Percentiles rank a stretch among this genome's conserved stretches.
Evolutionary conservation across 2,329 filamentous ascomycete species (phyloP).

Genomic region (Cladorrhinum sp.): DNA sequence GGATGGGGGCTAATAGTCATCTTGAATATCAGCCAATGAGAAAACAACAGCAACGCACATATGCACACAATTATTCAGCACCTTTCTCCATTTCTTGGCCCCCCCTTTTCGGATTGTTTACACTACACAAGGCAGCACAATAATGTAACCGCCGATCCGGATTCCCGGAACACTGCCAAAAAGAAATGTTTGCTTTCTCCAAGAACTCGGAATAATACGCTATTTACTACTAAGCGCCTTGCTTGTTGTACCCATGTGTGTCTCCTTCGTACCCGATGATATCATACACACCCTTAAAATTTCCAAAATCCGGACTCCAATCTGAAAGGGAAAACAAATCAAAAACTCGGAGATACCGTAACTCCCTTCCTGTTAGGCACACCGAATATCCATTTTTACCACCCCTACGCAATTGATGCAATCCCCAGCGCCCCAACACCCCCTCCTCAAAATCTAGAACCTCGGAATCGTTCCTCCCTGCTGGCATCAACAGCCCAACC

Average conservation of each 20-base stretch:
- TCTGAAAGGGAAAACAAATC: neutral
- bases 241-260: neutral
- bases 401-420: neutral
- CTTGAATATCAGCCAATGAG: neutral
- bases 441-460: conserved; percentile 53
- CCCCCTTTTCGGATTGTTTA: neutral
- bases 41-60: neutral
- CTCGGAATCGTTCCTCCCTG: conserved; percentile 47
- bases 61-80: neutral
- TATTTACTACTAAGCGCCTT: neutral
- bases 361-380: neutral
- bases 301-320: too few relatives aligned
- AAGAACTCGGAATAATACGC: neutral
- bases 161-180: neutral
- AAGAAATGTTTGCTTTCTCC: neutral
- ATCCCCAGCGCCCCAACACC: conserved; percentile 35
- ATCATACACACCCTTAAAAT: neutral
- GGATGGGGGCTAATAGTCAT: neutral
- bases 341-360: neutral
- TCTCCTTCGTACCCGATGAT: neutral
- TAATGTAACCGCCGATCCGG: neutral
- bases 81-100: neutral
- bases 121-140: neutral
- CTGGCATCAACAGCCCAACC: conserved; percentile 50
- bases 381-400: too few relatives aligned